A percentile compares a stretch with the other conserved stretches of the same genome.
Evolutionary conservation across 768 basidiomycete genomes (phyloP).

Genomic region (Plicaturopsis crispa): DNA sequence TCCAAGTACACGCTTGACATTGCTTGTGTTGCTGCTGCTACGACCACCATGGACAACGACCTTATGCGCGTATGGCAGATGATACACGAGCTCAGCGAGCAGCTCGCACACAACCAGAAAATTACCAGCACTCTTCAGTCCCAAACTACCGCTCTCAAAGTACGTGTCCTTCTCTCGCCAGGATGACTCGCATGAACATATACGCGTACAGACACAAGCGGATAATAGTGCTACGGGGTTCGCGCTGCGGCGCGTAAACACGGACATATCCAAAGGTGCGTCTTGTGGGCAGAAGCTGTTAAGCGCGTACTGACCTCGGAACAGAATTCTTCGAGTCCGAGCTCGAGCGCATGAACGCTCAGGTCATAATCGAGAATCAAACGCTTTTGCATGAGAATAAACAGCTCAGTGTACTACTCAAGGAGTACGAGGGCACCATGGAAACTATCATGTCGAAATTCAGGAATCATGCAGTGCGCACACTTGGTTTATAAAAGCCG

Average conservation of each 20-base stretch:
- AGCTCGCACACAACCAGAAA: conserved; percentile 77
- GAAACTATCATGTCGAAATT: conserved; percentile 98
- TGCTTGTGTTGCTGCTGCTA: no score
- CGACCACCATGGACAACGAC: conserved; percentile 55
- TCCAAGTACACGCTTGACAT: no score
- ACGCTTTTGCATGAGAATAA: conserved; percentile 90
- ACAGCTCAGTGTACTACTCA: conserved; percentile 79
- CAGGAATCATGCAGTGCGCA: conserved; percentile 78
- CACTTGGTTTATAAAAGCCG: conserved; percentile 1
- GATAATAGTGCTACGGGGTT: conserved; percentile 65
- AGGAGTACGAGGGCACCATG: conserved; percentile 92
- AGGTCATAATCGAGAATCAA: conserved; percentile 91
- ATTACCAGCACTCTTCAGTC: conserved; percentile 59
- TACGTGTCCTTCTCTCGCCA: conserved; percentile 22
- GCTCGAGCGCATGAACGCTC: conserved; percentile 83
- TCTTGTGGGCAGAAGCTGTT: conserved; percentile 6
- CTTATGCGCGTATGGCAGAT: conserved; percentile 73
- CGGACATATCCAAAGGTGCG: conserved; percentile 79
- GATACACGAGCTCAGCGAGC: conserved; percentile 75
- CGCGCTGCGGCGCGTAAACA: conserved; percentile 76
- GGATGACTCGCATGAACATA: conserved; percentile 8
- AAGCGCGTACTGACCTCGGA: conserved; percentile 9
- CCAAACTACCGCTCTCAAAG: conserved; percentile 71
- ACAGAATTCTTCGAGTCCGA: conserved; percentile 90
- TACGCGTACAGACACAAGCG: conserved; percentile 58